phyloP scores from a whole-genome alignment of 192 early-diverging fungal species.

The Backusella tarrabulga region DNA sequence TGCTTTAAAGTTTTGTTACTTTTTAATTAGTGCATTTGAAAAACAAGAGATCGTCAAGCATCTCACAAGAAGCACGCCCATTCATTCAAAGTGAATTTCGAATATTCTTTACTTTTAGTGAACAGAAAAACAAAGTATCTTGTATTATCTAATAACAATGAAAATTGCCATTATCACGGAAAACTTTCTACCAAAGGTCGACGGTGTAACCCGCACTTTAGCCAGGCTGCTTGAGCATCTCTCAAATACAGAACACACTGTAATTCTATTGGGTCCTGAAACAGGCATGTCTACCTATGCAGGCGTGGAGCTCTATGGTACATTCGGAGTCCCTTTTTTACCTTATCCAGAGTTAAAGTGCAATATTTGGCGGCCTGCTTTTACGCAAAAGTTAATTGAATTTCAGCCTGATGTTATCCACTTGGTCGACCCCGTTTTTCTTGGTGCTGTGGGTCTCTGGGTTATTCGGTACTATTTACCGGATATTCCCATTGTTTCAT shows the following conservation, averaged over 20 bases:
- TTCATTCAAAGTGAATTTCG: background rate
- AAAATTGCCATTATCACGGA: slow-evolving; percentile 37
- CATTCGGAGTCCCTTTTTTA: slow-evolving; percentile 29
- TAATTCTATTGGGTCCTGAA: slow-evolving; percentile 34
- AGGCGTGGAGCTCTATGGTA: slow-evolving; percentile 28
- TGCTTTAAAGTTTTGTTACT: background rate
- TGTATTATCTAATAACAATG: slow-evolving; percentile 12
- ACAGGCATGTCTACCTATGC: slow-evolving; percentile 25
- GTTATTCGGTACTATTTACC: slow-evolving; percentile 11
- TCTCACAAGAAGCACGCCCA: background rate
- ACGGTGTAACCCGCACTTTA: slow-evolving; percentile 36
- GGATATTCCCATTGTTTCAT: slow-evolving; percentile 22
- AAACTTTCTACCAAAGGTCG: slow-evolving; percentile 38
- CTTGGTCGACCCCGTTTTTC: slow-evolving; percentile 34
- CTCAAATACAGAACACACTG: slow-evolving; percentile 25
- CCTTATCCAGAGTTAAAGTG: slow-evolving; percentile 36
- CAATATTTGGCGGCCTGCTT: slow-evolving; percentile 33
- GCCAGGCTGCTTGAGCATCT: slow-evolving; percentile 31
- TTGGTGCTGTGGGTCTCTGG: slow-evolving; percentile 22
- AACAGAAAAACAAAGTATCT: background rate
- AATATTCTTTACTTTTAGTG: background rate
- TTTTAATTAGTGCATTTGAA: background rate
- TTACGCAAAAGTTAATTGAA: slow-evolving; percentile 21
- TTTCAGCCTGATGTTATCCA: slow-evolving; percentile 37
- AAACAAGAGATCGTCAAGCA: background rate